These are phyloP conservation scores for Russula abietina DNA, from an alignment of 768 basidiomycete species.

Conservation along the genomic window DNA sequence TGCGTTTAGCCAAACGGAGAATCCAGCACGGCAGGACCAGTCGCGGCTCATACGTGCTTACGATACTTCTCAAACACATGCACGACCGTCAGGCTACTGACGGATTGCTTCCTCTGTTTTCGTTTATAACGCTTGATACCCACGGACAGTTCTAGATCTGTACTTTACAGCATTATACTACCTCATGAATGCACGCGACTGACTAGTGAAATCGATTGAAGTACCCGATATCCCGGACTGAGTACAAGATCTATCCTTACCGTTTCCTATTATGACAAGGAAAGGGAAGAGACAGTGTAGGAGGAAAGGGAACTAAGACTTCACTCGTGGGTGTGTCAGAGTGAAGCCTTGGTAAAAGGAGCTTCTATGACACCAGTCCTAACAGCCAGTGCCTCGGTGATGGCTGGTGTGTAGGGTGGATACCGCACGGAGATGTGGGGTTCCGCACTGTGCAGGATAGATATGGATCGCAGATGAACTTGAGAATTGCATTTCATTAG, in stretches of 20 bases:
- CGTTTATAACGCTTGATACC: neutral
- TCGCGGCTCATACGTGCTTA: conserved; percentile 78
- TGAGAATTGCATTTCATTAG: neutral
- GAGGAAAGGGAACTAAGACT: neutral
- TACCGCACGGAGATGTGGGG: conserved; percentile 46
- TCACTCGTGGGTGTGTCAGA: neutral
- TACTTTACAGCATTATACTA: conserved; percentile 21
- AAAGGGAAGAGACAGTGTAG: neutral
- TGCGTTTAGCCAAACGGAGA: conserved; percentile 96
- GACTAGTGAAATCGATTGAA: neutral
- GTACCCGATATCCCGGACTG: neutral
- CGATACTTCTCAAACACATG: conserved; percentile 72
- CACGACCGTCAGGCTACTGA: conserved; percentile 66
- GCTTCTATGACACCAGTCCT: neutral
- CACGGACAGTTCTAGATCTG: conserved; percentile 11
- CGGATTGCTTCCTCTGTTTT: neutral
- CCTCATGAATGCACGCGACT: conserved; percentile 4
- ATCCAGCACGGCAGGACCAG: conserved; percentile 79
- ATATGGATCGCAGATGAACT: neutral
- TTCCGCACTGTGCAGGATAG: conserved; percentile 39
- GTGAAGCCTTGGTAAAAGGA: neutral
- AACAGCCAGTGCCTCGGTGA: neutral
- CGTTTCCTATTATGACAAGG: neutral
- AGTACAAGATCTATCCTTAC: neutral
- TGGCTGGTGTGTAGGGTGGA: conserved; percentile 53